These are phyloP conservation scores for Monocercomonoides exilis DNA, from an alignment of 78 protist species.

Conservation along the genomic window DNA sequence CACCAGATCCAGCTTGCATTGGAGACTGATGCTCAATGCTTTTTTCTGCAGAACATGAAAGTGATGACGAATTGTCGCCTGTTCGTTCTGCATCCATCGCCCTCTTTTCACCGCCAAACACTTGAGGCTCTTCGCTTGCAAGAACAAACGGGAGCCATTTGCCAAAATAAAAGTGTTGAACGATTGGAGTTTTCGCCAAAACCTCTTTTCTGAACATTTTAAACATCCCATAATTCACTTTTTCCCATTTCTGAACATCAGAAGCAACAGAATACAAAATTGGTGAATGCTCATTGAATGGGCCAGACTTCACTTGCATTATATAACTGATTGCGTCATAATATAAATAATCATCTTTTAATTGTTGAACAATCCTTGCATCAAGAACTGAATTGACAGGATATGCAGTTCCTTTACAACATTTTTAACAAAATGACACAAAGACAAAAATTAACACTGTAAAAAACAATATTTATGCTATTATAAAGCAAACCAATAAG, in stretches of 20 bases:
- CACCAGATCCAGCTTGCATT: too few species aligned
- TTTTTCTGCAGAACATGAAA: too few species aligned
- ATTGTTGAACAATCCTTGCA: neutral
- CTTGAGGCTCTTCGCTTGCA: too few species aligned
- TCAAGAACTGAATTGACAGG: too few species aligned
- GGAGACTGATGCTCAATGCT: too few species aligned
- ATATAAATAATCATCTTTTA: neutral
- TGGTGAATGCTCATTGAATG: neutral
- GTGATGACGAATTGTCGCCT: too few species aligned
- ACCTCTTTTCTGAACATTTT: constrained; percentile 30
- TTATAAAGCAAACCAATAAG: constrained; percentile 4
- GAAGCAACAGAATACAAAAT: neutral
- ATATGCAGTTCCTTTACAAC: too few species aligned
- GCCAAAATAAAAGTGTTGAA: constrained; percentile 33
- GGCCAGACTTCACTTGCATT: neutral
- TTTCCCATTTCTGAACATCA: neutral
- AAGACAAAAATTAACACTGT: too few species aligned
- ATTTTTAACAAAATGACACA: too few species aligned
- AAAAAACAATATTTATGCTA: too few species aligned
- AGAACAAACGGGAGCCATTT: neutral
- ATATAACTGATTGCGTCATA: neutral
- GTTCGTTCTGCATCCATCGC: too few species aligned
- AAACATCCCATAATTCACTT: constrained; percentile 1
- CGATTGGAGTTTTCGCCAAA: constrained; percentile 2
- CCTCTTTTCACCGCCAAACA: too few species aligned